Percentiles rank a stretch among this genome's conserved stretches.
Evolutionary conservation across 345 rosid species (phyloP).

Genomic region (Eucalyptus leucophloia): DNA sequence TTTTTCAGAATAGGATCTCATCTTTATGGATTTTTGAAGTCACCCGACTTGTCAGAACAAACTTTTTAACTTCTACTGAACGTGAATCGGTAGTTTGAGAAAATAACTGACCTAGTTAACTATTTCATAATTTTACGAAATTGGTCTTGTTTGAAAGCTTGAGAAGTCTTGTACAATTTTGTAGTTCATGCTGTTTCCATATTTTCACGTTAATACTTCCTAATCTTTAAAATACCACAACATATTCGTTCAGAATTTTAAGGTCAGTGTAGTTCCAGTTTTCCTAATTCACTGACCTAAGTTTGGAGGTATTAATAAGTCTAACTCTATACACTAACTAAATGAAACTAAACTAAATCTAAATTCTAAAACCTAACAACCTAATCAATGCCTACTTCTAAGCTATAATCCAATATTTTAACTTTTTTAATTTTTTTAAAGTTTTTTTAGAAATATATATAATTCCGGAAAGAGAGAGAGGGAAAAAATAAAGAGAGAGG

Average conservation of each 20-base stretch:
- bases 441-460: background rate
- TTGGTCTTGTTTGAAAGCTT: background rate
- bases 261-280: background rate
- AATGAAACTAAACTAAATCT: too few species aligned
- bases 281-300: background rate
- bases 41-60: background rate
- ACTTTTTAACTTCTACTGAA: background rate
- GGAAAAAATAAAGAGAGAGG: background rate
- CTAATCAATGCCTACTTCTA: background rate
- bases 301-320: background rate
- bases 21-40: background rate
- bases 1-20: background rate
- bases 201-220: background rate
- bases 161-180: background rate
- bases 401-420: too few species aligned
- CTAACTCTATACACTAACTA: background rate
- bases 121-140: background rate
- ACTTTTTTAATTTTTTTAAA: too few species aligned
- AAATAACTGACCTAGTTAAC: background rate
- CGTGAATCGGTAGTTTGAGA: background rate
- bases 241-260: background rate
- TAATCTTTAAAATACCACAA: background rate
- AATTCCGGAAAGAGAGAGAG: background rate
- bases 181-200: background rate
- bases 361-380: background rate